A percentile compares a stretch with the other conserved stretches of the same genome.
phyloP scores from a whole-genome alignment of 73 alveolate genomes.

The Tetrahymena elliotti region DNA sequence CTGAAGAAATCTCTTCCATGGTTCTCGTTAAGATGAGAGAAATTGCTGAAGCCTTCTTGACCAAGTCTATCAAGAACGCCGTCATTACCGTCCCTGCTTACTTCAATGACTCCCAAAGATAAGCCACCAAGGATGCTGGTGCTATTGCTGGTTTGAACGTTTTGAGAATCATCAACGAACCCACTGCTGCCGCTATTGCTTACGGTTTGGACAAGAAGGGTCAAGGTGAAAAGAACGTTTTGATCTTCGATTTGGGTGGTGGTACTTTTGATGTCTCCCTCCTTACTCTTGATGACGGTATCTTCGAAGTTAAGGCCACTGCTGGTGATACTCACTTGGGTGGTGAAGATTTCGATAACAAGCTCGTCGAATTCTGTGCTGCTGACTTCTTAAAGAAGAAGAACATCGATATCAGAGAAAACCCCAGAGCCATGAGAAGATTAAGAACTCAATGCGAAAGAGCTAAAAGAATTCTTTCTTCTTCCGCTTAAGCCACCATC shows the following conservation, averaged over 20 bases:
- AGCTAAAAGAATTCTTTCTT: slow-evolving; percentile 86
- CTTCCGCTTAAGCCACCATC: slow-evolving; percentile 72
- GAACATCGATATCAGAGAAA: slow-evolving; percentile 54
- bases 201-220: slow-evolving; percentile 81
- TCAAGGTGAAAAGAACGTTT: slow-evolving; percentile 58
- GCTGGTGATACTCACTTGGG: slow-evolving; percentile 87
- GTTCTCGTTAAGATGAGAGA: slow-evolving; percentile 76
- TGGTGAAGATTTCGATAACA: slow-evolving; percentile 89
- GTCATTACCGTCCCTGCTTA: slow-evolving; percentile 82
- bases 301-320: slow-evolving; percentile 74
- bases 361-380: slow-evolving; percentile 61
- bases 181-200: slow-evolving; percentile 94
- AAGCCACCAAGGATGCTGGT: slow-evolving; percentile 89
- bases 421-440: slow-evolving; percentile 71
- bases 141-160: slow-evolving; percentile 67
- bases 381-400: slow-evolving; percentile 51
- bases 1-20: slow-evolving; percentile 84
- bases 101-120: slow-evolving; percentile 67
- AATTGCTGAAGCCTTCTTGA: slow-evolving; percentile 75
- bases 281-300: slow-evolving; percentile 75
- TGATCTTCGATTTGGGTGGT: slow-evolving; percentile 77
- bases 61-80: slow-evolving; percentile 68
- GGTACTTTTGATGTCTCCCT: slow-evolving; percentile 81
- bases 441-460: slow-evolving; percentile 70
- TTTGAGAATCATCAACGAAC: slow-evolving; percentile 64